These are phyloP conservation scores for Colletotrichum lupini DNA, from an alignment of 2,329 filamentous ascomycete genomes.

Conservation along the genomic window DNA sequence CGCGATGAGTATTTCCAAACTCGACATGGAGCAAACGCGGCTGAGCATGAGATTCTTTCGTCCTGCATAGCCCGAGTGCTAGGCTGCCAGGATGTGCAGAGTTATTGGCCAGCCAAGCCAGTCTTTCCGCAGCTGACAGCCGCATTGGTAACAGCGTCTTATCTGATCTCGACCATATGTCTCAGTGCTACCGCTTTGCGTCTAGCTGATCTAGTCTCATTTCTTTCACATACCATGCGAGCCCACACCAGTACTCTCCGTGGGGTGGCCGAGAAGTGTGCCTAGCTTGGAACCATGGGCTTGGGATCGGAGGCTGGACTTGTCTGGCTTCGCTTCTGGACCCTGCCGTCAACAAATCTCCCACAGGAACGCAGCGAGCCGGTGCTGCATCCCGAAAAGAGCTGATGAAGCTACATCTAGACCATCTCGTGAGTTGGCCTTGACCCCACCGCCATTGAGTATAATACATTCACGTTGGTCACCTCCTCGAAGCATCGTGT, in stretches of 20 bases:
- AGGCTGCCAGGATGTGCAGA: not conserved
- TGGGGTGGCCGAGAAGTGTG: not conserved
- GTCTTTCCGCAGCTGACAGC: not conserved
- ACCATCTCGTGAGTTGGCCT: not conserved
- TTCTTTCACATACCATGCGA: not conserved
- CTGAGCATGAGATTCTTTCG: not conserved
- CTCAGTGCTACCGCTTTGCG: not conserved
- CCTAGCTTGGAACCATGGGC: not conserved
- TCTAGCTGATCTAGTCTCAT: constrained; percentile 3
- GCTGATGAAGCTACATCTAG: not conserved
- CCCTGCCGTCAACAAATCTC: not conserved
- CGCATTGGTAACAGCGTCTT: not conserved
- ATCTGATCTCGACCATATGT: not conserved
- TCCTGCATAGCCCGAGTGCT: not conserved
- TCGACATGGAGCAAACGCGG: not conserved
- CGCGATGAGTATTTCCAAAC: no score
- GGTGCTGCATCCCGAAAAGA: not conserved
- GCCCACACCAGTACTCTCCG: not conserved
- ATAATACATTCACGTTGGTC: not conserved
- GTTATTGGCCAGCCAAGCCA: not conserved
- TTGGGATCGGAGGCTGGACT: not conserved
- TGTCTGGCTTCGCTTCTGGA: not conserved
- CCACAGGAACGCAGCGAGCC: not conserved
- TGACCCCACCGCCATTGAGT: not conserved
- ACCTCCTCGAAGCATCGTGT: not conserved